Conservation (phyloP, 2,329 filamentous ascomycete genomes). For the Tolypocladium amazonense region DNA sequence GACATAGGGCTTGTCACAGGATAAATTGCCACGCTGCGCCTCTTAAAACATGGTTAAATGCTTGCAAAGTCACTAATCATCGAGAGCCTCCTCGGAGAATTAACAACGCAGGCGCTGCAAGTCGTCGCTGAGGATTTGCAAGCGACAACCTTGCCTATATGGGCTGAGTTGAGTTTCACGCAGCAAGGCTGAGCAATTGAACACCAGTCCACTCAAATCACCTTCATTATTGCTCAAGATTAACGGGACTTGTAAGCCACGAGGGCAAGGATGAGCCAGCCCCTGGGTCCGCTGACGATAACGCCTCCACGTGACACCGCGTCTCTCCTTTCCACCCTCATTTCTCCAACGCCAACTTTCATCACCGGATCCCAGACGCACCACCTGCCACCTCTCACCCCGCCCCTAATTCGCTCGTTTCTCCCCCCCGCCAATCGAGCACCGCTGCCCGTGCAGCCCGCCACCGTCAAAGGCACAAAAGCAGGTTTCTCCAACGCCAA, state of each 20-base stretch:
- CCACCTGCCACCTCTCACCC: not conserved
- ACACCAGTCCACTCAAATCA: not conserved
- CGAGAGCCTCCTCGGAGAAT: not conserved
- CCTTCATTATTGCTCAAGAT: not conserved
- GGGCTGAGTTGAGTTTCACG: not conserved
- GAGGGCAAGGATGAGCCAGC: not conserved
- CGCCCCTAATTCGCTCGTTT: not conserved
- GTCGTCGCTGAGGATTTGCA: no score
- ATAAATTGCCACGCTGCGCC: no score
- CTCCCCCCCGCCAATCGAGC: not conserved
- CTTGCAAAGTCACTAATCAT: not conserved
- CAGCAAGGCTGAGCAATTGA: not conserved
- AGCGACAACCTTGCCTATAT: not conserved
- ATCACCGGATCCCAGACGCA: not conserved
- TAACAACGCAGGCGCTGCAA: no score
- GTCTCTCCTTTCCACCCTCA: not conserved
- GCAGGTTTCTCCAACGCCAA: constrained; percentile 4
- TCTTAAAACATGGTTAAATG: not conserved
- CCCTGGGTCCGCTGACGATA: not conserved
- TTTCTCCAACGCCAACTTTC: not conserved
- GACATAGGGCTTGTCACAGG: no score
- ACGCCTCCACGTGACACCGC: constrained; percentile 1
- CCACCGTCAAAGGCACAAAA: not conserved
- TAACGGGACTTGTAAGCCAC: not conserved
- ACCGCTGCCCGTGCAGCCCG: not conserved